phyloP scores from a whole-genome alignment of 176 grass and related monocot species.

The Cenchrus americanus region DNA sequence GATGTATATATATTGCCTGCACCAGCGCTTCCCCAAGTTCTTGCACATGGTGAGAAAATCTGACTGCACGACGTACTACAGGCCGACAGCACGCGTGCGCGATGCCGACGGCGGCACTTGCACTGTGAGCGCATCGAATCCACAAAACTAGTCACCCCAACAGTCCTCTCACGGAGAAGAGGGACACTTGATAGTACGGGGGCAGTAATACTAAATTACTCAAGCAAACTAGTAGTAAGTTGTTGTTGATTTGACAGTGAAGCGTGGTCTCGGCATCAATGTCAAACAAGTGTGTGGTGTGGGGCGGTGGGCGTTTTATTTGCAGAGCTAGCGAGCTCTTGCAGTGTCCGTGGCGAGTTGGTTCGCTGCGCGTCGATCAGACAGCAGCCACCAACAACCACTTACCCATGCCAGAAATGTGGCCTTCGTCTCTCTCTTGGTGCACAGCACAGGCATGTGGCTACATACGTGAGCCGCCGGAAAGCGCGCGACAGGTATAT shows the following conservation, averaged over 20 bases:
- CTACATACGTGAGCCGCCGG: not conserved
- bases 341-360: not conserved
- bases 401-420: not conserved
- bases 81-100: not conserved
- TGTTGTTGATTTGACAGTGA: not conserved
- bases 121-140: slow-evolving; percentile 20
- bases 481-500: not conserved
- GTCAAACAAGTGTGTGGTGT: not conserved
- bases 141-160: not conserved
- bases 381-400: not conserved
- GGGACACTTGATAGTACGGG: not conserved
- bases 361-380: not conserved
- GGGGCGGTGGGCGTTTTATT: too few species aligned
- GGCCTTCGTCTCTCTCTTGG: not conserved
- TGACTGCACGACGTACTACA: not conserved
- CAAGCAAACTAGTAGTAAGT: not conserved
- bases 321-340: not conserved
- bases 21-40: not conserved
- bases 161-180: not conserved
- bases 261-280: not conserved
- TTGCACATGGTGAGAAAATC: slow-evolving; percentile 9
- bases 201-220: not conserved
- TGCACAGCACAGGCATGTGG: not conserved
- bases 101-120: not conserved
- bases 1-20: not conserved